A percentile compares a stretch with the other conserved stretches of the same genome.
These are phyloP conservation scores for Candida ortonii DNA, from an alignment of 805 yeast genomes.

Conservation along the genomic window DNA sequence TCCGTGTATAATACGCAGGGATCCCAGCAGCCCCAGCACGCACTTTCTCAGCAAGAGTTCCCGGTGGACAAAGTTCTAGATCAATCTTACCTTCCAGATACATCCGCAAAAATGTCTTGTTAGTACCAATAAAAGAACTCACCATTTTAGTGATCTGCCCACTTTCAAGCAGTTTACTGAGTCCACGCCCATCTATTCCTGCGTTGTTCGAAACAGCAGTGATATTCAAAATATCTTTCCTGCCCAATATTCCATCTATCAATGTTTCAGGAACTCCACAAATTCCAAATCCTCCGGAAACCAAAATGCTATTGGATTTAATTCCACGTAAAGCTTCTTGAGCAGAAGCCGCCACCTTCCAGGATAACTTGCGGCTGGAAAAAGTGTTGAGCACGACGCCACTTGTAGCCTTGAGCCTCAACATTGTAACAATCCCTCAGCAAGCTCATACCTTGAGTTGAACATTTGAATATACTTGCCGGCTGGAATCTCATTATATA, in stretches of 20 bases:
- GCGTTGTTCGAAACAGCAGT: constrained; percentile 49
- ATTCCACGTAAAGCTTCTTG: constrained; percentile 35
- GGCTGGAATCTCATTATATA: too few relatives aligned
- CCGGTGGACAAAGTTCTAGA: constrained; percentile 50
- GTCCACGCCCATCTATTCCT: constrained; percentile 44
- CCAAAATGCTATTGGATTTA: constrained; percentile 31
- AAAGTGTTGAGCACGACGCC: too few relatives aligned
- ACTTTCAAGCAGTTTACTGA: constrained; percentile 38
- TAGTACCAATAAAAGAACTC: constrained; percentile 46
- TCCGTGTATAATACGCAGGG: constrained; percentile 48
- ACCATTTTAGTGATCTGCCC: constrained; percentile 46
- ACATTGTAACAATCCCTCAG: too few relatives aligned
- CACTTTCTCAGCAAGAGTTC: constrained; percentile 47
- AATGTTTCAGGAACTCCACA: constrained; percentile 47
- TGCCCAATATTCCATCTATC: constrained; percentile 36
- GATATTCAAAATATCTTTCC: constrained; percentile 34
- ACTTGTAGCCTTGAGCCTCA: too few relatives aligned
- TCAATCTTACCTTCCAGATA: constrained; percentile 43
- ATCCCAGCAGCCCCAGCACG: constrained; percentile 49
- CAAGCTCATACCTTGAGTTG: too few relatives aligned
- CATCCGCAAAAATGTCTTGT: constrained; percentile 39
- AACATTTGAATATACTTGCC: too few relatives aligned
- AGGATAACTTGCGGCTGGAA: too few relatives aligned
- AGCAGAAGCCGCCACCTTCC: constrained; percentile 16
- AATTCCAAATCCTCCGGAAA: constrained; percentile 51